Evolutionary conservation across 257 asterid genomes (phyloP).

Genomic region (Solanum piurae): DNA sequence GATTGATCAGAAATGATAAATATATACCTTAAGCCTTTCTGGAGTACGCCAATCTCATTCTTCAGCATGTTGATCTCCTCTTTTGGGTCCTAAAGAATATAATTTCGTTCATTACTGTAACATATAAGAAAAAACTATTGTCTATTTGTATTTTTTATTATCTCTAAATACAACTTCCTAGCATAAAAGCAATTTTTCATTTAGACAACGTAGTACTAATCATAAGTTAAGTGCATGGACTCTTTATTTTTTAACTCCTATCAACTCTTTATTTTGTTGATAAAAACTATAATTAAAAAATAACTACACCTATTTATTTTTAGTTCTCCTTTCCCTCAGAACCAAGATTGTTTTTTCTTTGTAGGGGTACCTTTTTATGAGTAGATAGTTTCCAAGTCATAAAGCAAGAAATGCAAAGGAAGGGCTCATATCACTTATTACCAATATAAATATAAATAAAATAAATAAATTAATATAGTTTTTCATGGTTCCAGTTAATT

Average conservation of each 20-base stretch:
- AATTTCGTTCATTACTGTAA: background rate
- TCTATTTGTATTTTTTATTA: background rate
- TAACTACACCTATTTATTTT: background rate
- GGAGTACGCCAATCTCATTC: conserved; percentile 78
- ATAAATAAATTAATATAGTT: background rate
- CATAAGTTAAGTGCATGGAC: background rate
- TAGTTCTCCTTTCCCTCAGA: background rate
- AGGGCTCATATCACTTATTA: background rate
- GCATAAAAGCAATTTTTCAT: background rate
- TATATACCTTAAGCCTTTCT: conserved; percentile 62
- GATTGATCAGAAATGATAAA: background rate
- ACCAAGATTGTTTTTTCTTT: background rate
- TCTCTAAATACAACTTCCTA: background rate
- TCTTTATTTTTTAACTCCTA: too few species aligned
- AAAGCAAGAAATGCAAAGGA: background rate
- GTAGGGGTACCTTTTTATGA: background rate
- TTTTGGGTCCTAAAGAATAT: conserved; percentile 41
- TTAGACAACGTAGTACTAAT: background rate
- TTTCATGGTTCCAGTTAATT: background rate
- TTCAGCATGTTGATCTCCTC: conserved; percentile 69
- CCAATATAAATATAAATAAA: background rate
- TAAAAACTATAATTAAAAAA: too few species aligned
- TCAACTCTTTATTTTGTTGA: too few species aligned
- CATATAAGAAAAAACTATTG: background rate
- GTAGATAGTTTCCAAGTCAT: background rate